Percentiles rank a stretch among this genome's conserved stretches.
Evolutionary conservation across 2,329 filamentous ascomycete species (phyloP).

Genomic region (Aspergillus latus): DNA sequence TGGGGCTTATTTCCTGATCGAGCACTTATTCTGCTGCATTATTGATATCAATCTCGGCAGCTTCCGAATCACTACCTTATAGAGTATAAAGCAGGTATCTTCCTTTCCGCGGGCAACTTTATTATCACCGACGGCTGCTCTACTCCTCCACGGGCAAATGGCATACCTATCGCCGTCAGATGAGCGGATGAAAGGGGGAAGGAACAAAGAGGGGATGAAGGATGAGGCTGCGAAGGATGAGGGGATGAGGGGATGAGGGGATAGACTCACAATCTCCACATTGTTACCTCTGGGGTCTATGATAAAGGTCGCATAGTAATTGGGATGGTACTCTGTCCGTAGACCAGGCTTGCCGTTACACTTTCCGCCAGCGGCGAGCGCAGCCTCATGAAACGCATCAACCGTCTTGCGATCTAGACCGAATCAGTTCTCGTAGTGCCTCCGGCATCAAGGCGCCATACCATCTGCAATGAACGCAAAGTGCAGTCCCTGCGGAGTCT

Average conservation of each 20-base stretch:
- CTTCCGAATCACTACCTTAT: no score
- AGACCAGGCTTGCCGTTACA: constrained; percentile 53
- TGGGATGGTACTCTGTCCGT: constrained; percentile 45
- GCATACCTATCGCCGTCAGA: constrained; percentile 1
- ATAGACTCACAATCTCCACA: constrained; percentile 42
- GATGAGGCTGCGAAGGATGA: no score
- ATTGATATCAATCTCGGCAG: no score
- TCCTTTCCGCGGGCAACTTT: no score
- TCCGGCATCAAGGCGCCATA: constrained; percentile 9
- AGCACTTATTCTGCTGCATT: no score
- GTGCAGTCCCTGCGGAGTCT: constrained; percentile 19
- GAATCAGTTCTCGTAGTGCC: background rate
- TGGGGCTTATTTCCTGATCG: background rate
- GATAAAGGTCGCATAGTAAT: constrained; percentile 55
- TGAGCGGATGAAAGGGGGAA: no score
- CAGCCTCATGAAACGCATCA: constrained; percentile 48
- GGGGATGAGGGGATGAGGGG: no score
- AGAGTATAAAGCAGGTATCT: no score
- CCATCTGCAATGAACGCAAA: constrained; percentile 27
- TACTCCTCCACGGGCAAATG: constrained; percentile 4
- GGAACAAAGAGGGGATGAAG: no score
- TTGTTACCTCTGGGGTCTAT: constrained; percentile 55
- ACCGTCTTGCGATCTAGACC: constrained; percentile 42
- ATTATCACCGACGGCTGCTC: background rate
- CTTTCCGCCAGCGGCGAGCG: constrained; percentile 46